Conservation (phyloP, 169 alveolate genomes). For the Cytauxzoon felis region DNA sequence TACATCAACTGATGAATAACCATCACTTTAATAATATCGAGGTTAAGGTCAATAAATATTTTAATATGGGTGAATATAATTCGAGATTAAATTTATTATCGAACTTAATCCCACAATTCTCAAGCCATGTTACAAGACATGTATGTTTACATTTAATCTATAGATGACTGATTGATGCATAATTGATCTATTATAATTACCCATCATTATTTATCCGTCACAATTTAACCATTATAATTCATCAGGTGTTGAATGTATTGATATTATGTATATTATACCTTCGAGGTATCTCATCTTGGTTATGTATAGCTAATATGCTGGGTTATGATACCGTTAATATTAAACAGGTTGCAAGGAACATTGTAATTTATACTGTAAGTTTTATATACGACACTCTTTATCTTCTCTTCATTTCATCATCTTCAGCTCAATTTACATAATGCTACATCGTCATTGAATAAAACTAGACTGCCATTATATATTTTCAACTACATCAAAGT, state of each 20-base stretch:
- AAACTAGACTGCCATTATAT: conserved; percentile 27
- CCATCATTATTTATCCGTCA: not conserved
- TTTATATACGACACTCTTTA: no score
- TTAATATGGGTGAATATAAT: not conserved
- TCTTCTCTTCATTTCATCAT: no score
- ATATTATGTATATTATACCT: conserved; percentile 33
- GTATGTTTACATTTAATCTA: not conserved
- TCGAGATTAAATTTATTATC: not conserved
- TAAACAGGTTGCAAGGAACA: conserved; percentile 47
- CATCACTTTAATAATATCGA: conserved; percentile 3
- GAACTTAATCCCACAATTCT: not conserved
- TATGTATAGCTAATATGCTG: conserved; percentile 58
- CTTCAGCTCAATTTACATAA: conserved; percentile 9
- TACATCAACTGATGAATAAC: conserved; percentile 8
- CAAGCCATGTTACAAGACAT: not conserved
- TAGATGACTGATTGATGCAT: no score
- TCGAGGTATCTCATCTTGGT: conserved; percentile 53
- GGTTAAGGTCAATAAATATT: not conserved
- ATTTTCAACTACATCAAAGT: conserved; percentile 33
- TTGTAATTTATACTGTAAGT: conserved; percentile 35
- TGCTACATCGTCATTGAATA: conserved; percentile 13
- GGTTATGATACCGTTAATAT: conserved; percentile 20
- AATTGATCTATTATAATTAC: no score
- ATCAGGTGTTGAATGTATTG: conserved; percentile 10
- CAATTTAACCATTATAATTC: not conserved